A percentile compares a stretch with the other conserved stretches of the same genome.
Conservation (phyloP, 2,329 filamentous ascomycete genomes). For the Cladophialophora immunda region DNA sequence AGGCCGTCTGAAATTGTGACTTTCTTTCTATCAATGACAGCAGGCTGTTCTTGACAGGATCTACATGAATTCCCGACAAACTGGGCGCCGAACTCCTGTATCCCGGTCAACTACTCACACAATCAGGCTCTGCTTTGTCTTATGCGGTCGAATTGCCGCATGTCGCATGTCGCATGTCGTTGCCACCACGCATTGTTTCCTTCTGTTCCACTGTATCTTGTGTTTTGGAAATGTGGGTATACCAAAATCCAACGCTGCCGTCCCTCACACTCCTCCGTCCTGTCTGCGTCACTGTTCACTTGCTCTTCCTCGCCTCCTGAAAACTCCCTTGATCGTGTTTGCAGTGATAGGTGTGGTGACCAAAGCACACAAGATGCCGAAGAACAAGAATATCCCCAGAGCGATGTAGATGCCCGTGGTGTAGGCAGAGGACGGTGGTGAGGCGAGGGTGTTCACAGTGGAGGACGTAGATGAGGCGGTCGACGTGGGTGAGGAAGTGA, state of each 20-base stretch:
- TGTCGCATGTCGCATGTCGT: background rate
- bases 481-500: background rate
- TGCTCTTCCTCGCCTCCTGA: background rate
- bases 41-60: background rate
- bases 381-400: slow-evolving; percentile 28
- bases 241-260: background rate
- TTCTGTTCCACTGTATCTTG: background rate
- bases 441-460: slow-evolving; percentile 3
- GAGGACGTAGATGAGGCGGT: background rate
- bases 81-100: background rate
- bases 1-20: background rate
- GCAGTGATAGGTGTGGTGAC: slow-evolving; percentile 12
- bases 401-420: slow-evolving; percentile 23
- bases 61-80: background rate
- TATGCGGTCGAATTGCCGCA: background rate
- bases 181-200: background rate
- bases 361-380: slow-evolving; percentile 25
- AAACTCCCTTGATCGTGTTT: background rate
- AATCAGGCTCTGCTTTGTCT: background rate
- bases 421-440: slow-evolving; percentile 15
- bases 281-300: background rate
- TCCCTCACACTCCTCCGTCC: background rate
- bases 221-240: background rate
- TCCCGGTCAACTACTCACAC: background rate
- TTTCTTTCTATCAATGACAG: background rate